Evolutionary conservation across 345 rosid genomes (phyloP), one percentile per base, ranked within the genome.

Genomic region (Salix exigua): DNA sequence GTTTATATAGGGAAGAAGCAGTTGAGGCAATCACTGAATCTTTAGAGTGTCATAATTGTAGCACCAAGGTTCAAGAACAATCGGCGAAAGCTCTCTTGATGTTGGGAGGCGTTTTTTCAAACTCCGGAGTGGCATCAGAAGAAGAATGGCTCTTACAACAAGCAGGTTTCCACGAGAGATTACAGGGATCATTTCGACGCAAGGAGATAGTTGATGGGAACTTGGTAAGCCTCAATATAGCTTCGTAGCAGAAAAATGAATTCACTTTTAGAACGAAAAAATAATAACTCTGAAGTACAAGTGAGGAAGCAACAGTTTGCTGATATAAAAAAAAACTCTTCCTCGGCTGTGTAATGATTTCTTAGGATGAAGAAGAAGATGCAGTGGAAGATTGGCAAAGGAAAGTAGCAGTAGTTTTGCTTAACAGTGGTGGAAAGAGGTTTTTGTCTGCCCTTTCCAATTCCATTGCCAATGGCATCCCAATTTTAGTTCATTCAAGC

Each of bases 1-100:
- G 92, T 37, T 46, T 88, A 1, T 89, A 87, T 70, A 80, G 89
- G 78, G 92, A 89, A 76, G 94, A 91, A 75, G 94, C 92, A 10
- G 46, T 91, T 12, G 92, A 89, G 66, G 90, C 81, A 19, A 75
- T 89, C 31, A 66, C 82, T 46, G 83, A 76, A 12, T 73, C 86
- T 66, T 50, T 89, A 74, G 86, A 91, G 74, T 85, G 88, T 62
- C 77, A 73, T 26, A 72, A 10, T 23, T 77, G 75, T 23, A 18
- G 66, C 68, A 72, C 86, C 17, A 79, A 77, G 64, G 78, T 83
- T 78, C 94, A 91, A 84, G 89, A 85, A 78, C 86, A 86, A 80
- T 75, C 86, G 21, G 85, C 92, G 7, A 88, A 75, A 83, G 89
- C 88, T 42, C 88, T 91, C 13, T 46, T 78, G 82, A 82, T 88